phyloP scores from a whole-genome alignment of 306 rosid genomes.

The Boehmeria nivea region DNA sequence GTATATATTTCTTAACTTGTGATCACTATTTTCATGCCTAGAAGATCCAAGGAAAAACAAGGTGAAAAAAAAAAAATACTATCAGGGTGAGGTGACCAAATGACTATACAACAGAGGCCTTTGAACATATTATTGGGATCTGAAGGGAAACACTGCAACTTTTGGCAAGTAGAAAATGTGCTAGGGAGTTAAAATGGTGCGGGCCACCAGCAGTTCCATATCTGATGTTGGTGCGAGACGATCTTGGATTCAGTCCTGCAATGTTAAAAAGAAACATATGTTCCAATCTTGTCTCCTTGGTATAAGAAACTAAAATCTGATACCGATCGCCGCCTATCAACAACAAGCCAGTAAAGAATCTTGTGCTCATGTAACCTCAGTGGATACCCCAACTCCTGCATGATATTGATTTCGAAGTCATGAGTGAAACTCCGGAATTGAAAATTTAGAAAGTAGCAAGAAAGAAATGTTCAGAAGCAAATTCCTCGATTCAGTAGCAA shows the following conservation, averaged over 20 bases:
- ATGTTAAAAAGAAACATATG: slow-evolving; percentile 5
- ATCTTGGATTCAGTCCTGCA: slow-evolving; percentile 22
- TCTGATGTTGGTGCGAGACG: slow-evolving; percentile 20
- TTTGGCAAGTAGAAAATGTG: slow-evolving; percentile 10
- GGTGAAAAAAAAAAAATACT: too few relatives aligned
- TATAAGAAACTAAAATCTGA: slow-evolving; percentile 22
- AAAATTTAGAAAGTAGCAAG: too few relatives aligned
- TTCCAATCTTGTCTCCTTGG: slow-evolving; percentile 17
- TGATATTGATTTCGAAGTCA: too few relatives aligned
- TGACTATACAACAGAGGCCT: too few relatives aligned
- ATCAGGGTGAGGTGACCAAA: too few relatives aligned
- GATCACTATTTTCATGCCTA: too few relatives aligned
- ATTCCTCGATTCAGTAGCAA: background rate
- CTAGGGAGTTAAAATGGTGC: too few relatives aligned
- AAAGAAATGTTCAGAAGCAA: background rate
- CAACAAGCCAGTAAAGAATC: slow-evolving; percentile 21
- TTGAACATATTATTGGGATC: slow-evolving; percentile 33
- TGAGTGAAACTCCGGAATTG: slow-evolving; percentile 1
- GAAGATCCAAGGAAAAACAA: too few relatives aligned
- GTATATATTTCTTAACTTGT: too few relatives aligned
- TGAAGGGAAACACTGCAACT: slow-evolving; percentile 29
- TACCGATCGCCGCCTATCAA: slow-evolving; percentile 6
- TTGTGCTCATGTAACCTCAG: slow-evolving; percentile 25
- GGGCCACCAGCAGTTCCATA: slow-evolving; percentile 25
- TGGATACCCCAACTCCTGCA: slow-evolving; percentile 70